Base-by-base conservation (phyloP, 768 basidiomycete genomes). In the Floccularia luteovirens region DNA sequence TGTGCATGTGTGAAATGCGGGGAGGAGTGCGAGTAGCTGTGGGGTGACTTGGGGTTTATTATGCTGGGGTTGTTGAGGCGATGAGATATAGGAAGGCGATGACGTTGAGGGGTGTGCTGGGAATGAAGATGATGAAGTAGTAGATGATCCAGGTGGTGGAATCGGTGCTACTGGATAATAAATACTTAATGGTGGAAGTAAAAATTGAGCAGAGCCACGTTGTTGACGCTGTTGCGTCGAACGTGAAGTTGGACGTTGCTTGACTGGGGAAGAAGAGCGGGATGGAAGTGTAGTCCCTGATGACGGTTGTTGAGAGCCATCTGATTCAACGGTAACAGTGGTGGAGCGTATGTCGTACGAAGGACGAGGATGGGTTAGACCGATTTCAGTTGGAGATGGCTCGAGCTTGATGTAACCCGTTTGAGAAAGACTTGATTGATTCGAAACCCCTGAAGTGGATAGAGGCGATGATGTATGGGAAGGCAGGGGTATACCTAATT, bases 11-110 rank as follows among this genome's bases (percentile, higher is more conserved):
- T 42, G 24, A 2, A 56, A 25, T 7, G 55, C 39, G 6, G 70
- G 67, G 7, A 72, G 59, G 25, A 59, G 50, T 3, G 56, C 50
- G 16, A 66, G 44, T 23, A 71, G 54, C 0, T 54, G 53, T 0
- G 59, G 49, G 2, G 67, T 62, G 3, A 61, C 46, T 21, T 37
- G 40, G 38, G 25, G 31, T 30, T 28, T 31, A 23, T 23, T 43
- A 28, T 3, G 36, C 6, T 21, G 14, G 31, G 10, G 38, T 22
- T 1, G 35, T 39, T 33, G 36, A 28, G 44, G 34, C 20, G 46
- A 46, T 7, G 17, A 17, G 22, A 20, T n/a, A n/a, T 36, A 32
- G 24, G 43, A 37, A n/a, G 47, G 38, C n/a, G 47, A 42, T 8
- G 38, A 36, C 12, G 44, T 25, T 24, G 37, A 31, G 23, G 25